Evolutionary conservation across 345 rosid species (phyloP).

Genomic region (Iberis pinnata): DNA sequence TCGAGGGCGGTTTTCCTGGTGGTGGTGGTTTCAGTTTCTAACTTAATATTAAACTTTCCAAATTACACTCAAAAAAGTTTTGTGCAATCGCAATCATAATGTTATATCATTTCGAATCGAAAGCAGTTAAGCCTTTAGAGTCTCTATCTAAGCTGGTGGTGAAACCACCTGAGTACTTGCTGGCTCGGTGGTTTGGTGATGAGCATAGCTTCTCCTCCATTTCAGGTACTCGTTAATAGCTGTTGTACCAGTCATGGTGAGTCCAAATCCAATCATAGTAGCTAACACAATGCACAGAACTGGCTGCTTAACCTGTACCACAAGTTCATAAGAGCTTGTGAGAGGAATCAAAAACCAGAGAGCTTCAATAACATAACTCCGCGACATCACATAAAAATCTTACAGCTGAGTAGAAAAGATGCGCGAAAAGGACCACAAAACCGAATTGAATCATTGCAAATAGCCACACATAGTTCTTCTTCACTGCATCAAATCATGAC

Average conservation of each 20-base stretch:
- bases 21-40: conserved; percentile 76
- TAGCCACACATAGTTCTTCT: neutral
- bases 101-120: too few relatives aligned
- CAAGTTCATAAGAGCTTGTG: neutral
- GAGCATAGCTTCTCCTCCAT: neutral
- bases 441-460: neutral
- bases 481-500: neutral
- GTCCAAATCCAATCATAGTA: neutral
- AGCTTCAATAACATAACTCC: too few relatives aligned
- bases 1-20: conserved; percentile 89
- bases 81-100: too few relatives aligned
- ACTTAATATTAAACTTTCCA: too few relatives aligned
- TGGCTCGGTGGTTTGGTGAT: neutral
- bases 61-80: too few relatives aligned
- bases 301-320: neutral
- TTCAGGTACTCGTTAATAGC: neutral
- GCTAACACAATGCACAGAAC: neutral
- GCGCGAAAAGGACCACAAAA: neutral
- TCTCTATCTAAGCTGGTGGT: neutral
- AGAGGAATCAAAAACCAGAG: neutral
- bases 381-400: neutral
- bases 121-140: too few relatives aligned
- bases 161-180: neutral
- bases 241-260: neutral
- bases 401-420: neutral